Conservation (phyloP, 2,329 filamentous ascomycete genomes). For the Parastagonospora avenae region DNA sequence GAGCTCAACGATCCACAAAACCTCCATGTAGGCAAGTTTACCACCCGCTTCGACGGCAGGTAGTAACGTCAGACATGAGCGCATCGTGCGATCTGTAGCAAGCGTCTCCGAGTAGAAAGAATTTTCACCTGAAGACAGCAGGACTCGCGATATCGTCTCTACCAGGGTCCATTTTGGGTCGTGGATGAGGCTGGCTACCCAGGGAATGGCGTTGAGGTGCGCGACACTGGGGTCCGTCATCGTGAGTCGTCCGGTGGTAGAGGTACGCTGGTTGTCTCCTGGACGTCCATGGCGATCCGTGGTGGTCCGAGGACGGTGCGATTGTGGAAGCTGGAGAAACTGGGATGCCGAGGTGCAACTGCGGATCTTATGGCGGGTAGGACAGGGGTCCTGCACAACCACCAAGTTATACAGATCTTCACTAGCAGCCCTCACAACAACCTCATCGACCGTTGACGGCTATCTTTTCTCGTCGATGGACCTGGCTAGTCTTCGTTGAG, state of each 20-base stretch:
- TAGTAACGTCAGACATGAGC: constrained; percentile 30
- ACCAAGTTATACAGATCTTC: too few species aligned
- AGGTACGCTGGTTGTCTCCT: neutral
- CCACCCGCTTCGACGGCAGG: constrained; percentile 22
- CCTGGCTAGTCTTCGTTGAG: too few species aligned
- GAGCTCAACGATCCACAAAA: constrained; percentile 51
- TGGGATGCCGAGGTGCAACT: constrained; percentile 3
- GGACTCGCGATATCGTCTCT: constrained; percentile 39
- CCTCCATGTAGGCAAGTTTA: constrained; percentile 37
- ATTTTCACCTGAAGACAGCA: constrained; percentile 53
- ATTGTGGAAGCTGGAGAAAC: neutral
- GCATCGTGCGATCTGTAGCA: constrained; percentile 57
- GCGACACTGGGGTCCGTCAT: constrained; percentile 28
- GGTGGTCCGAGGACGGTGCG: neutral
- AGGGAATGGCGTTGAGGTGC: constrained; percentile 50
- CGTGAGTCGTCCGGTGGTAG: neutral
- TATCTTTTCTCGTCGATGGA: too few species aligned
- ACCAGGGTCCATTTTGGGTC: constrained; percentile 49
- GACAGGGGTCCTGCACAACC: neutral
- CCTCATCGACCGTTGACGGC: too few species aligned
- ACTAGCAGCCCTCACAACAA: too few species aligned
- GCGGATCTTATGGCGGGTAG: neutral
- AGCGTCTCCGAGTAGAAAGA: constrained; percentile 60
- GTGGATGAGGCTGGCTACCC: constrained; percentile 54
- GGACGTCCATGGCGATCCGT: constrained; percentile 6